Conservation (phyloP, 2,329 filamentous ascomycete genomes). For the Cercospora zeina region DNA sequence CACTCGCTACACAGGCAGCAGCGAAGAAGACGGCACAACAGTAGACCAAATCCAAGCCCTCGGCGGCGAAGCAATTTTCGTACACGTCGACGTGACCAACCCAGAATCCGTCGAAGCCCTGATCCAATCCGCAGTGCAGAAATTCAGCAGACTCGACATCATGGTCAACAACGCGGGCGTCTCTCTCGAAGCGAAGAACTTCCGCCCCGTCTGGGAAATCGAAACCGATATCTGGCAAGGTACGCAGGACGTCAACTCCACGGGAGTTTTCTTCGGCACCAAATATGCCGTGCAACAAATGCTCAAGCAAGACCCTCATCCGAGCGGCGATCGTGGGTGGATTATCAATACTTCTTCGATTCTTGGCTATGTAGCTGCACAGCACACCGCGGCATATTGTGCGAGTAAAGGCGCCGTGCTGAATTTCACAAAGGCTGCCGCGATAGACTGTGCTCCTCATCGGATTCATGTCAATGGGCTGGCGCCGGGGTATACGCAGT, state of each 20-base stretch:
- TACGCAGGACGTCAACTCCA: constrained; percentile 42
- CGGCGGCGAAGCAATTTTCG: constrained; percentile 42
- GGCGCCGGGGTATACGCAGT: constrained; percentile 35
- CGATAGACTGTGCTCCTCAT: constrained; percentile 36
- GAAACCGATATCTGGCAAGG: constrained; percentile 27
- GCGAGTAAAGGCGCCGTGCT: constrained; percentile 36
- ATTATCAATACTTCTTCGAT: constrained; percentile 54
- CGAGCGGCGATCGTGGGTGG: constrained; percentile 50
- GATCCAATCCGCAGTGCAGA: constrained; percentile 29
- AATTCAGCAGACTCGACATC: constrained; percentile 28
- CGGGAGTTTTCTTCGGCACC: constrained; percentile 46
- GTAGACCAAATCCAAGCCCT: constrained; percentile 38
- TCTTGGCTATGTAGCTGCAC: constrained; percentile 47
- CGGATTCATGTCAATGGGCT: constrained; percentile 37
- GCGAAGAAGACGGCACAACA: constrained; percentile 35
- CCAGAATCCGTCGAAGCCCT: constrained; percentile 31
- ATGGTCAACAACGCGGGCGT: constrained; percentile 28
- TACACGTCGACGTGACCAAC: constrained; percentile 40
- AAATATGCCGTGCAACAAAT: constrained; percentile 54
- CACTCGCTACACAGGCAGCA: constrained; percentile 23
- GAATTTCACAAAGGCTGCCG: constrained; percentile 34
- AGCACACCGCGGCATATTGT: constrained; percentile 37
- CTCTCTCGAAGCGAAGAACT: constrained; percentile 25
- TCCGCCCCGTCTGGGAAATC: constrained; percentile 28
- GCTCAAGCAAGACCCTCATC: constrained; percentile 49